phyloP scores from a whole-genome alignment of 805 yeast species.

The Candida easanensis region DNA sequence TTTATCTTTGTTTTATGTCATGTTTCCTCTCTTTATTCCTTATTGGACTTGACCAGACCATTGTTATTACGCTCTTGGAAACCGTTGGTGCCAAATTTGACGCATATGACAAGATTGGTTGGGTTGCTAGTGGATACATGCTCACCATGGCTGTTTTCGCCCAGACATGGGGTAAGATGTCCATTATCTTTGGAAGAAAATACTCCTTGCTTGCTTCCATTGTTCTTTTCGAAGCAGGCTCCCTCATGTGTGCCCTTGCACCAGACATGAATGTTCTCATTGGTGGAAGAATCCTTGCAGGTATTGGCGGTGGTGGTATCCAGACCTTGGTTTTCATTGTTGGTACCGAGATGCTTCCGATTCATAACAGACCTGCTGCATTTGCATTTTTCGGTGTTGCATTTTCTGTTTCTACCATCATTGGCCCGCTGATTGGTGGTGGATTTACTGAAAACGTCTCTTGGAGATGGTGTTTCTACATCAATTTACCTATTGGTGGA shows the following conservation, averaged over 20 bases:
- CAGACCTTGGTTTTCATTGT: slow-evolving; percentile 55
- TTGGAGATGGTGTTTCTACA: slow-evolving; percentile 80
- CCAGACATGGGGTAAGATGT: slow-evolving; percentile 49
- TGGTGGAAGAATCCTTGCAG: slow-evolving; percentile 68
- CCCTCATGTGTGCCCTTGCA: slow-evolving; percentile 54
- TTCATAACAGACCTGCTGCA: slow-evolving; percentile 20
- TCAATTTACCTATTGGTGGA: slow-evolving; percentile 66
- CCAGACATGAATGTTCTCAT: slow-evolving; percentile 55
- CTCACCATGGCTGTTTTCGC: slow-evolving; percentile 51
- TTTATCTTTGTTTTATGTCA: slow-evolving; percentile 7
- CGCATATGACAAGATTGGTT: slow-evolving; percentile 49
- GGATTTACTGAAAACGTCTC: slow-evolving; percentile 53
- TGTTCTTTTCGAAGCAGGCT: slow-evolving; percentile 31
- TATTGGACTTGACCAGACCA: slow-evolving; percentile 56
- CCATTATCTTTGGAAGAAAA: slow-evolving; percentile 42
- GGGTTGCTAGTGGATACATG: slow-evolving; percentile 55
- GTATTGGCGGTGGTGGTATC: slow-evolving; percentile 33
- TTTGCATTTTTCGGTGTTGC: slow-evolving; percentile 27
- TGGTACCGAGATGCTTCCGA: slow-evolving; percentile 45
- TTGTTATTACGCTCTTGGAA: slow-evolving; percentile 49
- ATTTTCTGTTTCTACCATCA: slow-evolving; percentile 48
- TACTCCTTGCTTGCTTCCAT: slow-evolving; percentile 45
- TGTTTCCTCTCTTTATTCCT: slow-evolving; percentile 27
- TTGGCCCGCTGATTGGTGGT: slow-evolving; percentile 69
- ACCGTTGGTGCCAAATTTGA: slow-evolving; percentile 47